Percentiles rank a stretch among this genome's conserved stretches.
These are phyloP conservation scores for Pseudonitzschia delicatissima DNA, from an alignment of 108 stramenopile species.

Conservation along the genomic window DNA sequence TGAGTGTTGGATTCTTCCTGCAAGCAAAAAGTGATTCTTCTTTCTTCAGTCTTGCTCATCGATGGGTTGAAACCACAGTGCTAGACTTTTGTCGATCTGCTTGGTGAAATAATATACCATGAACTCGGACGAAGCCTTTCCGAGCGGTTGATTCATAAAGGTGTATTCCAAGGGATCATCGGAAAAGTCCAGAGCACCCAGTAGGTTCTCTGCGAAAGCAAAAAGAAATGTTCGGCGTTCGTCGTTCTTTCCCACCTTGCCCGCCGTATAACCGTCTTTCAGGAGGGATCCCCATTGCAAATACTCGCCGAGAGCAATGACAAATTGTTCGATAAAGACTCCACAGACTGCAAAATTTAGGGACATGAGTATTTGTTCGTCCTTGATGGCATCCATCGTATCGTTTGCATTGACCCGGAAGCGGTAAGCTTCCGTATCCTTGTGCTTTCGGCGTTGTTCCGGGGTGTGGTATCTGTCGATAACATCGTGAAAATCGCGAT, in stretches of 20 bases:
- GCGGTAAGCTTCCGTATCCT: constrained; percentile 23
- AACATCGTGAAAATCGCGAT: constrained; percentile 41
- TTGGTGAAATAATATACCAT: background rate
- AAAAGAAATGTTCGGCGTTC: background rate
- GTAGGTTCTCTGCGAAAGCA: constrained; percentile 28
- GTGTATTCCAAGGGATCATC: constrained; percentile 25
- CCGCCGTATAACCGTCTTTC: too few species aligned
- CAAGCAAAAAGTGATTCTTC: too few species aligned
- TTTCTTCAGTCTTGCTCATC: too few species aligned
- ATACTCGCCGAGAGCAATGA: constrained; percentile 26
- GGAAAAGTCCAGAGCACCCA: constrained; percentile 40
- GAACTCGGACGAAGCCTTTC: constrained; percentile 9
- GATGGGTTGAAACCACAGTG: too few species aligned
- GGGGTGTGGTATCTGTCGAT: constrained; percentile 45
- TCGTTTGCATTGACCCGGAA: constrained; percentile 40
- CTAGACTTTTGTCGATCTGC: too few species aligned
- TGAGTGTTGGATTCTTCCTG: too few species aligned
- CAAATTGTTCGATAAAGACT: constrained; percentile 37
- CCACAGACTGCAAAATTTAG: constrained; percentile 26
- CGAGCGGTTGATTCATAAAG: constrained; percentile 24
- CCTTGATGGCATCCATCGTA: constrained; percentile 42
- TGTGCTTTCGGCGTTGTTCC: constrained; percentile 26
- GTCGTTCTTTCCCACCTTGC: background rate
- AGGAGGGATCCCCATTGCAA: constrained; percentile 10
- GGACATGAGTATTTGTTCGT: constrained; percentile 27